Evolutionary conservation across 305 asterid genomes (phyloP).

Genomic region (Nicotiana rustica): DNA sequence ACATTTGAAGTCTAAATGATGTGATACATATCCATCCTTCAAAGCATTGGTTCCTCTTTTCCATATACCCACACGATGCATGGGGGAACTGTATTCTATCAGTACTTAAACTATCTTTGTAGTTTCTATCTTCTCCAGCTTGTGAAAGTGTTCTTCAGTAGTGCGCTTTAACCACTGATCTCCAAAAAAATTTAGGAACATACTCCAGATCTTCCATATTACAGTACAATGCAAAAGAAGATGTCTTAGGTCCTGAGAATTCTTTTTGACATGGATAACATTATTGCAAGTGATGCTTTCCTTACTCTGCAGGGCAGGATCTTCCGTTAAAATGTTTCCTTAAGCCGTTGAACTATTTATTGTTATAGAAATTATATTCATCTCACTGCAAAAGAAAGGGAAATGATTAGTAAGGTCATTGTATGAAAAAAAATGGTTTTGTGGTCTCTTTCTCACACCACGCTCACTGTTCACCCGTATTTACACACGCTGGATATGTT

Average conservation of each 20-base stretch:
- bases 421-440: background rate
- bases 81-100: background rate
- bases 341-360: background rate
- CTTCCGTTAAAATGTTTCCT: constrained; percentile 16
- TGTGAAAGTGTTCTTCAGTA: background rate
- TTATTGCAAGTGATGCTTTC: background rate
- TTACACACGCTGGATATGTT: background rate
- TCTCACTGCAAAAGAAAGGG: background rate
- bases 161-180: background rate
- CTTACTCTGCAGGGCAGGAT: background rate
- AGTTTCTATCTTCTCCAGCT: constrained; percentile 25
- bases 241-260: constrained; percentile 26
- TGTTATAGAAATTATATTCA: background rate
- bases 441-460: background rate
- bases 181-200: background rate
- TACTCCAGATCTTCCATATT: constrained; percentile 1
- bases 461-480: background rate
- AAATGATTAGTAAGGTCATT: background rate
- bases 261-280: background rate
- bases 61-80: constrained; percentile 2
- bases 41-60: background rate
- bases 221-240: constrained; percentile 13
- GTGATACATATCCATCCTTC: background rate
- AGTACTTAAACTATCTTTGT: background rate
- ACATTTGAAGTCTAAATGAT: background rate